Evolutionary conservation across 106 monocot genomes (phyloP).

Genomic region (Iris macrosiphon): DNA sequence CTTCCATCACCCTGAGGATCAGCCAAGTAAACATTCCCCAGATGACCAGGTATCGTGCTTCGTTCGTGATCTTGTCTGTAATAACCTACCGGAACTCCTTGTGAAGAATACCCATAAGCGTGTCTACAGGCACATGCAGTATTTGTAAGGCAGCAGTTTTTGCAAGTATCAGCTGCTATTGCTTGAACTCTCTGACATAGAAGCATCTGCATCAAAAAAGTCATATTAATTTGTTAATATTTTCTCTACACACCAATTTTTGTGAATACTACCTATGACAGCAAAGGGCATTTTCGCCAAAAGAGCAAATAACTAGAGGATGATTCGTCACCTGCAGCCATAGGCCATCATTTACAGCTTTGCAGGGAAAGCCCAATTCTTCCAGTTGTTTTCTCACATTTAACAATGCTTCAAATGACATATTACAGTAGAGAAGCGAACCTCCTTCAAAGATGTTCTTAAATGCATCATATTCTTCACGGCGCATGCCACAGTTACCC

Average conservation of each 20-base stretch:
- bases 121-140: slow-evolving; percentile 79
- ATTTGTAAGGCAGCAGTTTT: slow-evolving; percentile 74
- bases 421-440: slow-evolving; percentile 91
- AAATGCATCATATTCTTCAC: slow-evolving; percentile 80
- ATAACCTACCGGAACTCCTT: slow-evolving; percentile 36
- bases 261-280: no score
- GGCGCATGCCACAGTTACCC: slow-evolving; percentile 27
- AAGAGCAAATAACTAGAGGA: background rate
- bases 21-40: slow-evolving; percentile 60
- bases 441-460: slow-evolving; percentile 87
- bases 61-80: slow-evolving; percentile 72
- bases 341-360: slow-evolving; percentile 97
- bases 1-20: slow-evolving; percentile 77
- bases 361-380: slow-evolving; percentile 97
- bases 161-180: slow-evolving; percentile 78
- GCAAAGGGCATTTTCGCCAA: background rate
- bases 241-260: background rate
- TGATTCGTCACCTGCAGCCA: slow-evolving; percentile 78
- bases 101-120: slow-evolving; percentile 60
- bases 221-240: background rate
- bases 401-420: slow-evolving; percentile 92
- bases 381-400: slow-evolving; percentile 89
- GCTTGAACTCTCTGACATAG: slow-evolving; percentile 83
- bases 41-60: slow-evolving; percentile 29
- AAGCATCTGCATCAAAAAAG: slow-evolving; percentile 74